phyloP scores from a whole-genome alignment of 225 moss, liverwort and hornwort genomes.

The Bryum argenteum region DNA sequence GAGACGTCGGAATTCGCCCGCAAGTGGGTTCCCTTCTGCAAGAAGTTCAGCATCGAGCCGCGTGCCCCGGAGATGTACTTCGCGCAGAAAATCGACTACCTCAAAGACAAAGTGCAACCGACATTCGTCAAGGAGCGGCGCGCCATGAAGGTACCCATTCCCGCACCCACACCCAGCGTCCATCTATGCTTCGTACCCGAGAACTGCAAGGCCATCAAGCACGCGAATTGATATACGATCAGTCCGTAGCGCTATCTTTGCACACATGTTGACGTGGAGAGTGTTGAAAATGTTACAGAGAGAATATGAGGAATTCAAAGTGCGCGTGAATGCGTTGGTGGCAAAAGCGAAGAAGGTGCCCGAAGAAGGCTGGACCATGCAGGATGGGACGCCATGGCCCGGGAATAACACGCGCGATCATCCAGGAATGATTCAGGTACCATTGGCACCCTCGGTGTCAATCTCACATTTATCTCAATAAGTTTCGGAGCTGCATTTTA shows the following conservation, averaged over 20 bases:
- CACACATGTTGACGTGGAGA: neutral
- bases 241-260: no score
- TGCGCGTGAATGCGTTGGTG: constrained; percentile 82
- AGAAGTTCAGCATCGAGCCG: constrained; percentile 87
- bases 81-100: constrained; percentile 88
- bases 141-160: constrained; percentile 74
- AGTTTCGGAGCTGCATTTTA: no score
- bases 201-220: no score
- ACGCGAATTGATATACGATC: no score
- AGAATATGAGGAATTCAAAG: constrained; percentile 94
- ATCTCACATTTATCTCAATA: no score
- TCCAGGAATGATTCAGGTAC: constrained; percentile 91
- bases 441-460: no score
- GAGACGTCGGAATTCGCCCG: constrained; percentile 93
- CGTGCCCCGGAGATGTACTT: constrained; percentile 97
- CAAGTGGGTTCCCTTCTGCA: constrained; percentile 96
- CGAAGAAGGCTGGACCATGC: constrained; percentile 97
- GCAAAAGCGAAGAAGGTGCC: constrained; percentile 92
- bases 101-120: constrained; percentile 93
- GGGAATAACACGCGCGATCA: constrained; percentile 89
- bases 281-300: constrained; percentile 46
- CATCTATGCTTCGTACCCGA: no score
- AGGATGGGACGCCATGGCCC: constrained; percentile 94
- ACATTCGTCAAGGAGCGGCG: constrained; percentile 94
- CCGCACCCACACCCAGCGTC: no score